Percentiles rank a stretch among this genome's conserved stretches.
Evolutionary conservation across 1,284 basidiomycete species (phyloP).

Genomic region (Pseudozyma flocculosa): DNA sequence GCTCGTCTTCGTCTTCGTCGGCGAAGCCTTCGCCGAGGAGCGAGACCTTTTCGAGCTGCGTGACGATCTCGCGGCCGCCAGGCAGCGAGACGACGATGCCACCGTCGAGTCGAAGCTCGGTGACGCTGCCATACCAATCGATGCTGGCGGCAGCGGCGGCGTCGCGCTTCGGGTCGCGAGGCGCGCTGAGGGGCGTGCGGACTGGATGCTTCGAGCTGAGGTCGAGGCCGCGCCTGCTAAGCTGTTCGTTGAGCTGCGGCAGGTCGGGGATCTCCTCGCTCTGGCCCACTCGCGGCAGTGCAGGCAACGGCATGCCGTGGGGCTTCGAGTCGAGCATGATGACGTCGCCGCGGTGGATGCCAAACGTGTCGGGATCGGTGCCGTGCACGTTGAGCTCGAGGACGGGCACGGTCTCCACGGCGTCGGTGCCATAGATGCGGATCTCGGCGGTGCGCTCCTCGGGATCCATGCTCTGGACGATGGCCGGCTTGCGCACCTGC

Average conservation of each 20-base stretch:
- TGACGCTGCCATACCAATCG: conserved; percentile 62
- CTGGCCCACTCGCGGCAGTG: conserved; percentile 75
- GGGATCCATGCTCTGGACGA: conserved; percentile 67
- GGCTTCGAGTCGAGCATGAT: conserved; percentile 70
- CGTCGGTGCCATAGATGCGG: conserved; percentile 38
- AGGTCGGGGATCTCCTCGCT: conserved; percentile 65
- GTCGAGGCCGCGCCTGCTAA: conserved; percentile 67
- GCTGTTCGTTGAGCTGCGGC: conserved; percentile 70
- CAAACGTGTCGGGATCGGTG: conserved; percentile 61
- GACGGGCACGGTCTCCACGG: conserved; percentile 71
- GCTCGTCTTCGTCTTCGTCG: conserved; percentile 15
- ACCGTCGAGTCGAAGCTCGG: conserved; percentile 59
- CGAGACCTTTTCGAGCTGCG: conserved; percentile 37
- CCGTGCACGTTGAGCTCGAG: conserved; percentile 86
- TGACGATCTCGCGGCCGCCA: conserved; percentile 41
- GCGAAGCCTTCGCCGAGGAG: conserved; percentile 25
- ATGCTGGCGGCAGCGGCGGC: conserved; percentile 39
- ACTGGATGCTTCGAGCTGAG: conserved; percentile 64
- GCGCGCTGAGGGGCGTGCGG: conserved; percentile 5
- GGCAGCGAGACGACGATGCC: conserved; percentile 56
- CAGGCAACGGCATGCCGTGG: conserved; percentile 69
- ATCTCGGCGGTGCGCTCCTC: conserved; percentile 52
- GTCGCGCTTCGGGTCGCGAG: conserved; percentile 4
- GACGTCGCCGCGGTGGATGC: conserved; percentile 76
- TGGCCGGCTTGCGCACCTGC: conserved; percentile 64